phyloP scores from a whole-genome alignment of 2,329 filamentous ascomycete species.

The Aspergillus fumigatiaffinis region DNA sequence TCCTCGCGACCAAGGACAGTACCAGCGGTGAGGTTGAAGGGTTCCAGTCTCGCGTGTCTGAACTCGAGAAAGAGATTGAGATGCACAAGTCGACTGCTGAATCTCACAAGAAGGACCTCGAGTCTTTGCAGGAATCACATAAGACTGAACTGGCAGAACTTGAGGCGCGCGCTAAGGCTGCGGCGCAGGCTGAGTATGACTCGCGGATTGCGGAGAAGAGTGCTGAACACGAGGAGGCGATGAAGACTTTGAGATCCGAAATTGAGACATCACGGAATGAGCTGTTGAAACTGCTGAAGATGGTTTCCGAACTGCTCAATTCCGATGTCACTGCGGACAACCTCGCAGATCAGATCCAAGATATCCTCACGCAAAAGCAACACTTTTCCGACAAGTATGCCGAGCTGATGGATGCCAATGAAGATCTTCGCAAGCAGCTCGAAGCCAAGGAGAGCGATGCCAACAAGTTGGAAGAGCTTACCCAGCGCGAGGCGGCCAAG shows the following conservation, averaged over 20 bases:
- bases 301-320: slow-evolving; percentile 47
- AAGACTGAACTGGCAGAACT: slow-evolving; percentile 40
- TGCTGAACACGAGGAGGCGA: slow-evolving; percentile 54
- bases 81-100: slow-evolving; percentile 53
- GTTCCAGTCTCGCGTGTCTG: slow-evolving; percentile 44
- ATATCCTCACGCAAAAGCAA: slow-evolving; percentile 40
- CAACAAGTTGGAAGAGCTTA: slow-evolving; percentile 35
- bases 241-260: slow-evolving; percentile 59
- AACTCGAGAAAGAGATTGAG: slow-evolving; percentile 55
- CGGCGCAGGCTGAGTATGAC: slow-evolving; percentile 35
- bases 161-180: slow-evolving; percentile 34
- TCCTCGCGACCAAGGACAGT: slow-evolving; percentile 57
- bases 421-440: slow-evolving; percentile 36
- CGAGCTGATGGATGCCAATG: slow-evolving; percentile 38
- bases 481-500: slow-evolving; percentile 39
- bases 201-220: slow-evolving; percentile 49
- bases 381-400: slow-evolving; percentile 41
- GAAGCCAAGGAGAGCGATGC: slow-evolving; percentile 34
- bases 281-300: slow-evolving; percentile 60
- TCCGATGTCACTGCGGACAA: slow-evolving; percentile 52
- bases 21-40: slow-evolving; percentile 48
- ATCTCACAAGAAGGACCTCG: slow-evolving; percentile 51
- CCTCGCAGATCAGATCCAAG: slow-evolving; percentile 63
- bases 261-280: slow-evolving; percentile 64
- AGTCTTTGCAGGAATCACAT: slow-evolving; percentile 52